Conservation (phyloP, 257 asterid species). For the Ocimum tenuiflorum region DNA sequence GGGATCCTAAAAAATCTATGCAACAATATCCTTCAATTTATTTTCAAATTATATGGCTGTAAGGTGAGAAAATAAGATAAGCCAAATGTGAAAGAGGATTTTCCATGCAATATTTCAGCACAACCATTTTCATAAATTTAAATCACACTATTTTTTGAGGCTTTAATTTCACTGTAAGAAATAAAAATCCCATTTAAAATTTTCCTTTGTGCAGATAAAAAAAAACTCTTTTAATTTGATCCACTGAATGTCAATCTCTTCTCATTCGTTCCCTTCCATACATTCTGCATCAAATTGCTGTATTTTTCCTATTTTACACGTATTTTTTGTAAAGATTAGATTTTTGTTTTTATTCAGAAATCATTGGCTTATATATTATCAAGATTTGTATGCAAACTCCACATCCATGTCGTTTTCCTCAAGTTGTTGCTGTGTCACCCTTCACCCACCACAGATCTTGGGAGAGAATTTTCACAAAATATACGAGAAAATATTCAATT, state of each 20-base stretch:
- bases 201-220: not conserved
- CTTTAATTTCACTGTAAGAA: slow-evolving; percentile 14
- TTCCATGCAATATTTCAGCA: slow-evolving; percentile 32
- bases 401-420: slow-evolving; percentile 35
- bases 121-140: slow-evolving; percentile 13
- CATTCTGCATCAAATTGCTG: slow-evolving; percentile 24
- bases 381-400: slow-evolving; percentile 27
- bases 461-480: too few species aligned
- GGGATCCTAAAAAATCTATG: not conserved
- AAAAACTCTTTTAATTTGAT: slow-evolving; percentile 27
- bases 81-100: slow-evolving; percentile 59
- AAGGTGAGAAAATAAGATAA: slow-evolving; percentile 61
- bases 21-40: not conserved
- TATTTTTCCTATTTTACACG: not conserved
- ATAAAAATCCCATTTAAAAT: not conserved
- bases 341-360: slow-evolving; percentile 8
- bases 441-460: slow-evolving; percentile 54
- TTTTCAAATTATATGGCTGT: slow-evolving; percentile 4
- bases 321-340: slow-evolving; percentile 3
- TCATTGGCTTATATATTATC: not conserved
- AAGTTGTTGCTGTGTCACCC: slow-evolving; percentile 21
- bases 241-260: slow-evolving; percentile 76
- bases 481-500: too few species aligned
- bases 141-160: slow-evolving; percentile 9
- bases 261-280: slow-evolving; percentile 59